These are phyloP conservation scores for Microcyclospora pomicola DNA, from an alignment of 2,329 filamentous ascomycete species.

Conservation along the genomic window DNA sequence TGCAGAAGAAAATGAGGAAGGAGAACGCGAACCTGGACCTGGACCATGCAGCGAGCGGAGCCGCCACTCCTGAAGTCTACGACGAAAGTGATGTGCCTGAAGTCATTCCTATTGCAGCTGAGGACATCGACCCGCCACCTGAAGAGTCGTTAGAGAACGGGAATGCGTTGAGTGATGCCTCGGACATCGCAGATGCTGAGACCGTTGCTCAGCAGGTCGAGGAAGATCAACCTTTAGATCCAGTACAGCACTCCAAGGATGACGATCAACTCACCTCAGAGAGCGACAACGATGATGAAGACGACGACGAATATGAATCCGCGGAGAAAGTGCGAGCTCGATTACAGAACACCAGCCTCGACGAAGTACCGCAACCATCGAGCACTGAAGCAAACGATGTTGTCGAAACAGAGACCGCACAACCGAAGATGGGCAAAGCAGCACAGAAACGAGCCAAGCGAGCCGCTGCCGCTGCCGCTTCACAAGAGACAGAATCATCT, in stretches of 20 bases:
- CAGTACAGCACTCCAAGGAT: conserved; percentile 1
- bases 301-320: conserved; percentile 30
- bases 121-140: conserved; percentile 8
- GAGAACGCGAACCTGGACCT: conserved; percentile 52
- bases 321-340: conserved; percentile 28
- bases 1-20: conserved; percentile 69
- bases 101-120: conserved; percentile 10
- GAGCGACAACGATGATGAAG: conserved; percentile 6
- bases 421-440: conserved; percentile 32
- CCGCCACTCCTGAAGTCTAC: conserved; percentile 18
- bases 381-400: conserved; percentile 5
- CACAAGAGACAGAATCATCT: conserved; percentile 23
- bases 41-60: conserved; percentile 22
- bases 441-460: conserved; percentile 36
- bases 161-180: background rate
- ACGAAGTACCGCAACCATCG: conserved; percentile 4
- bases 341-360: conserved; percentile 15
- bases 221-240: background rate
- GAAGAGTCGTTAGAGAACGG: conserved; percentile 1
- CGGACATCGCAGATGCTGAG: conserved; percentile 1
- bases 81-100: conserved; percentile 19
- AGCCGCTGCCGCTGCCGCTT: conserved; percentile 28
- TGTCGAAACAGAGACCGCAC: conserved; percentile 8
- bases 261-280: conserved; percentile 1
- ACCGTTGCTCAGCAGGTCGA: background rate